Evolutionary conservation across 306 rosid species (phyloP).

Genomic region (Vigna trinervia): DNA sequence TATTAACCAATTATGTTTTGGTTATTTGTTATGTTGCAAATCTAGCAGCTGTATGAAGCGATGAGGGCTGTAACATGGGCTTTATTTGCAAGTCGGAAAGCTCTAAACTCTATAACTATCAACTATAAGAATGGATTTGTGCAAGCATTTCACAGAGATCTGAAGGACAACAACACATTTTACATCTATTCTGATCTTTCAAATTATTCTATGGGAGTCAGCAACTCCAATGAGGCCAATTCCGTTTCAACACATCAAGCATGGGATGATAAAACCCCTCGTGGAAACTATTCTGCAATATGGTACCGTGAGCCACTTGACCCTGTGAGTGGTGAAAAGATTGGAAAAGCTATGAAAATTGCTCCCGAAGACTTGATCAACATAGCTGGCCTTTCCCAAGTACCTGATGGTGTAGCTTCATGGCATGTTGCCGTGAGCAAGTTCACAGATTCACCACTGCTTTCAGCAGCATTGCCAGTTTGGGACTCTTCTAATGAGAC

Average conservation of each 20-base stretch:
- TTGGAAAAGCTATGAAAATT: constrained; percentile 82
- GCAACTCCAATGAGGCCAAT: constrained; percentile 42
- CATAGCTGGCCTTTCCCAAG: constrained; percentile 87
- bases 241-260: constrained; percentile 56
- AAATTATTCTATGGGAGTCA: constrained; percentile 81
- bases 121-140: constrained; percentile 93
- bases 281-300: constrained; percentile 77
- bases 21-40: constrained; percentile 36
- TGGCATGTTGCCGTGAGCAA: constrained; percentile 99
- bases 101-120: constrained; percentile 92
- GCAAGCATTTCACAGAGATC: constrained; percentile 95
- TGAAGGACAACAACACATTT: constrained; percentile 81
- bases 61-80: constrained; percentile 95
- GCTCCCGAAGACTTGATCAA: constrained; percentile 90
- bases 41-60: constrained; percentile 86
- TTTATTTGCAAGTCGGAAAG: constrained; percentile 82
- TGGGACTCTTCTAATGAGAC: constrained; percentile 83
- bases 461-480: constrained; percentile 97
- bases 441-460: constrained; percentile 89
- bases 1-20: constrained; percentile 31
- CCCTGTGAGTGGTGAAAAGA: constrained; percentile 85
- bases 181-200: constrained; percentile 89
- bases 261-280: constrained; percentile 72
- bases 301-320: constrained; percentile 97
- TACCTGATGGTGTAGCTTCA: constrained; percentile 93